These are phyloP conservation scores for Persicaria tinctoria DNA, from an alignment of 148 eudicot species.

Conservation along the genomic window DNA sequence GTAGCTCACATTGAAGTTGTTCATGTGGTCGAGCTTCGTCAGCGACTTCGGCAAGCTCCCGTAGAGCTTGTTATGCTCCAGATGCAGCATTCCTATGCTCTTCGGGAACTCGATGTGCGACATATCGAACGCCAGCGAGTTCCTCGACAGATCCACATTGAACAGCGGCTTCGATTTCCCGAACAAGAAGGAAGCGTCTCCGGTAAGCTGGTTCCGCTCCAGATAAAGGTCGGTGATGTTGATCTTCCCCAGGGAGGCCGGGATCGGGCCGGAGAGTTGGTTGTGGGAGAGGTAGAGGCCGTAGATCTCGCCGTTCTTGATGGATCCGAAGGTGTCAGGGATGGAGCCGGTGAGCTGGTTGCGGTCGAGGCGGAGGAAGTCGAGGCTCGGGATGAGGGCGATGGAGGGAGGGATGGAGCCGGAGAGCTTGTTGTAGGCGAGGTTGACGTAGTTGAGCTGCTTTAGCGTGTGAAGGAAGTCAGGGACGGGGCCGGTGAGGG, in stretches of 20 bases:
- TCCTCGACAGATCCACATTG: conserved; percentile 22
- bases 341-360: conserved; percentile 28
- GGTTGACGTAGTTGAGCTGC: conserved; percentile 12
- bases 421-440: conserved; percentile 12
- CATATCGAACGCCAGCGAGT: conserved; percentile 27
- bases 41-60: conserved; percentile 28
- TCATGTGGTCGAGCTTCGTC: conserved; percentile 11
- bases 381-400: conserved; percentile 4
- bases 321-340: conserved; percentile 26
- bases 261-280: conserved; percentile 28
- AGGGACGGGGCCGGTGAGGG: conserved; percentile 31
- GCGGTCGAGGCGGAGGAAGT: neutral
- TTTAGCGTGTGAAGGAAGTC: conserved; percentile 22
- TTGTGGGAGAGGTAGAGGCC: conserved; percentile 23
- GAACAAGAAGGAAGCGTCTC: conserved; percentile 42
- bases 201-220: conserved; percentile 25
- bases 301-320: conserved; percentile 6
- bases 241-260: conserved; percentile 17
- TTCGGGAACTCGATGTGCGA: conserved; percentile 17
- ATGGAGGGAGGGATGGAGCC: conserved; percentile 16
- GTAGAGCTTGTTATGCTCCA: conserved; percentile 36
- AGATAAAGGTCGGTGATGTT: conserved; percentile 15
- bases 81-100: conserved; percentile 13
- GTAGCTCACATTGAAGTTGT: conserved; percentile 31
- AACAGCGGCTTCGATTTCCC: conserved; percentile 12